Evolutionary conservation across 1,284 basidiomycete genomes (phyloP).

Genomic region (Serendipita sp.): DNA sequence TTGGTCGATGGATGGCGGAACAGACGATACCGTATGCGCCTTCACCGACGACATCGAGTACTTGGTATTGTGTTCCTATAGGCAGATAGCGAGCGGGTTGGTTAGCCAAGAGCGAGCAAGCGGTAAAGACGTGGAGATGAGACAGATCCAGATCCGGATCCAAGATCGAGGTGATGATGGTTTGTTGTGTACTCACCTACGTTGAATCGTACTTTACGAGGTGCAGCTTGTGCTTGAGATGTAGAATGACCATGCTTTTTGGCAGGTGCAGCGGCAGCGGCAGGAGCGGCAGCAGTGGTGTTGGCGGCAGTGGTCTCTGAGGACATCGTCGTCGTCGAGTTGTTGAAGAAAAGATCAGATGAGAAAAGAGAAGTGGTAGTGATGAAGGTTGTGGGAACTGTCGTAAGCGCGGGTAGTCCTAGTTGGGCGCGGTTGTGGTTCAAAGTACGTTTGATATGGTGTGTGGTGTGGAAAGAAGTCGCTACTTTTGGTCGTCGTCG

Average conservation of each 20-base stretch:
- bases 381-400: too few relatives aligned
- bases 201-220: slow-evolving; percentile 83
- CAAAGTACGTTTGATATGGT: too few relatives aligned
- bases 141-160: background rate
- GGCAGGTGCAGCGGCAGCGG: slow-evolving; percentile 12
- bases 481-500: too few relatives aligned
- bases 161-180: slow-evolving; percentile 1
- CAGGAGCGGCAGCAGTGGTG: background rate
- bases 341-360: too few relatives aligned
- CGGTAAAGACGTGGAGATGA: background rate
- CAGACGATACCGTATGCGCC: slow-evolving; percentile 82
- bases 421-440: too few relatives aligned
- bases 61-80: slow-evolving; percentile 64
- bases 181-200: slow-evolving; percentile 47
- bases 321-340: too few relatives aligned
- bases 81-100: background rate
- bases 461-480: too few relatives aligned
- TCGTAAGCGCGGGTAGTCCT: too few relatives aligned
- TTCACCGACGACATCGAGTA: slow-evolving; percentile 82
- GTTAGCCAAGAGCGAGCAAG: background rate
- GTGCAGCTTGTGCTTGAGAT: slow-evolving; percentile 45
- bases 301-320: too few relatives aligned
- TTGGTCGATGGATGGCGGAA: slow-evolving; percentile 70
- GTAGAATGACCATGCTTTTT: slow-evolving; percentile 45
- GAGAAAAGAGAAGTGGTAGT: too few relatives aligned